Evolutionary conservation across 441 rosid species (phyloP), one percentile per base, ranked within the genome.

Genomic region (Hura crepitans): DNA sequence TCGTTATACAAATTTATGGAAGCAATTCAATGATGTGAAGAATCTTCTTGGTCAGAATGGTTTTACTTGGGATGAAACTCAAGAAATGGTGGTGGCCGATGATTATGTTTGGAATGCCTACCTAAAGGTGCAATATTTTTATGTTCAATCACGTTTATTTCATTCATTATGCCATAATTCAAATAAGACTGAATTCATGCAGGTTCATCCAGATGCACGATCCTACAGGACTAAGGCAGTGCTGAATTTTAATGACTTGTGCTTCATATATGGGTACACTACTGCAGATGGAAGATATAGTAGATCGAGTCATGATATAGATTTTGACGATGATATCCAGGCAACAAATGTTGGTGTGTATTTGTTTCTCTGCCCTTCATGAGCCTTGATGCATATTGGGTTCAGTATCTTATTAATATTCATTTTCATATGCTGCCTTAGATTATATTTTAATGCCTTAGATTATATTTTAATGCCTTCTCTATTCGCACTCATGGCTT

Each of bases 241-340:
- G 69, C 74, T 79, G 74, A 84, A 91, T 80, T 89, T 91, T 75
- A 79, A 77, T 71, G 92, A 93, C 74, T 72, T 93, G 83, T 88
- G 94, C 76, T 75, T 85, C 71, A 85, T 91, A 71, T 89, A 83
- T 83, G 98, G 91, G 69, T 83, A 89, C 81, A 81, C 90, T 2
- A 80, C 82, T 66, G 98, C 98, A 0, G 98, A 90, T 80, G 98
- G 98, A 79, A 87, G 98, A 78, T 93, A 93, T 72, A 93, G 98
- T 67, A 83, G 82, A 68, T 93, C 98, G 59, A 91, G 96, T 78
- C 97, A 93, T 82, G 98, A 93, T 77, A 12, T 81, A 59, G 93
- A 89, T 78, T 79, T 85, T 71, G 96, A 91, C 9, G 94, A 89
- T 77, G 94, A 86, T 70, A 60, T 81, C 56, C 85, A 81, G 53